phyloP scores from a whole-genome alignment of 2,329 filamentous ascomycete genomes.

The Cladophialophora carrionii region DNA sequence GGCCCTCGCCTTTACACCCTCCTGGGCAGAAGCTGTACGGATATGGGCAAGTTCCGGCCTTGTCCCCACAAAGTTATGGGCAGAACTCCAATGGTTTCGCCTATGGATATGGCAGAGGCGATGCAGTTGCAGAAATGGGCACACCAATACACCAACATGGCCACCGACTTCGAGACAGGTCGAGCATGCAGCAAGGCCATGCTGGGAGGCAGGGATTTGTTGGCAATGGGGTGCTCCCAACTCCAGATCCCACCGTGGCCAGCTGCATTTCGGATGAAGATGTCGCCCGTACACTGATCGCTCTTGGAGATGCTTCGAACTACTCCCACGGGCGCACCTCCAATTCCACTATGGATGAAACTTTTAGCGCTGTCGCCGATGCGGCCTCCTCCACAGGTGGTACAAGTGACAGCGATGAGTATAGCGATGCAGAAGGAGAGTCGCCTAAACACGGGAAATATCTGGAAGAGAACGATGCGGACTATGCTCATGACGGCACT shows the following conservation, averaged over 20 bases:
- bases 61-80: slow-evolving; percentile 79
- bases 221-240: slow-evolving; percentile 72
- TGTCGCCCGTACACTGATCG: slow-evolving; percentile 95
- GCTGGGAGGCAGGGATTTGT: slow-evolving; percentile 55
- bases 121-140: slow-evolving; percentile 34
- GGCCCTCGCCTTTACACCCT: slow-evolving; percentile 72
- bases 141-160: slow-evolving; percentile 54
- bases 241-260: slow-evolving; percentile 93
- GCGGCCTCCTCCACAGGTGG: slow-evolving; percentile 81
- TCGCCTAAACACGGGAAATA: slow-evolving; percentile 55
- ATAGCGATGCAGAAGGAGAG: slow-evolving; percentile 63
- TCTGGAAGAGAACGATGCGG: slow-evolving; percentile 59
- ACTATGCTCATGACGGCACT: slow-evolving; percentile 56
- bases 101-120: slow-evolving; percentile 31
- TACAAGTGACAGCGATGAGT: slow-evolving; percentile 72
- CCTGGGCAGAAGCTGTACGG: slow-evolving; percentile 78
- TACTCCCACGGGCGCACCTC: slow-evolving; percentile 91
- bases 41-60: slow-evolving; percentile 58
- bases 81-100: slow-evolving; percentile 51
- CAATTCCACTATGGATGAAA: slow-evolving; percentile 89
- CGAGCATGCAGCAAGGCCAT: slow-evolving; percentile 21
- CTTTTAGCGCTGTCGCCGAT: slow-evolving; percentile 87
- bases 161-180: slow-evolving; percentile 68
- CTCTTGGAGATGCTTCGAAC: slow-evolving; percentile 89
- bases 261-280: slow-evolving; percentile 98